Evolutionary conservation across 176 grass and related monocot genomes (phyloP).

Genomic region (Alopecurus myosuroides): DNA sequence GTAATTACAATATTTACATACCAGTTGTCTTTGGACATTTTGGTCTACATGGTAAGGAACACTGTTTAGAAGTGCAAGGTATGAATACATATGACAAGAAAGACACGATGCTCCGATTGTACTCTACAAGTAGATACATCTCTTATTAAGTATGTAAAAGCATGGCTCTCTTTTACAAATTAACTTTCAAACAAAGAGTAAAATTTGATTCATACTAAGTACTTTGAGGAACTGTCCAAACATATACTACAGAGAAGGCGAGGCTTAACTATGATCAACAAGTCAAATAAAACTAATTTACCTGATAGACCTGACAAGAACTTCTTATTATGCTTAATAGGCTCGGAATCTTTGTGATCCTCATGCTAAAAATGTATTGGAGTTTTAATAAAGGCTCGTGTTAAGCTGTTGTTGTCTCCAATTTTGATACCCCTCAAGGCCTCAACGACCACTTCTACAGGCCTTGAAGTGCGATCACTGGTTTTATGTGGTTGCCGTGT

Average conservation of each 20-base stretch:
- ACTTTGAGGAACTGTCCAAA: slow-evolving; percentile 91
- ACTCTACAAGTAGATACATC: no score
- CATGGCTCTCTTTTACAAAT: no score
- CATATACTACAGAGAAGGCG: slow-evolving; percentile 96
- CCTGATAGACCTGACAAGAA: no score
- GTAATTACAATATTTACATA: no score
- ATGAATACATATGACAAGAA: no score
- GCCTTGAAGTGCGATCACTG: slow-evolving; percentile 79
- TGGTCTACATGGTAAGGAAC: no score
- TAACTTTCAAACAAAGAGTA: no score
- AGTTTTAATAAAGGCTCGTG: slow-evolving; percentile 70
- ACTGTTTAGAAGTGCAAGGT: no score
- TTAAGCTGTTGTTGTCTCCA: slow-evolving; percentile 86
- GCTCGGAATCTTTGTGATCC: slow-evolving; percentile 84
- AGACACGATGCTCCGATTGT: no score
- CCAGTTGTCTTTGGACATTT: no score
- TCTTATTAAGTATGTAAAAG: no score
- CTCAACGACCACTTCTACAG: slow-evolving; percentile 60
- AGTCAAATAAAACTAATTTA: neutral
- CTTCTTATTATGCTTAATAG: slow-evolving; percentile 46
- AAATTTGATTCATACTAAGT: slow-evolving; percentile 71
- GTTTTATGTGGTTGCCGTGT: slow-evolving; percentile 88
- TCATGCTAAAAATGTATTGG: slow-evolving; percentile 61
- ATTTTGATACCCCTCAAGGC: slow-evolving; percentile 96
- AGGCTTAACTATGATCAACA: neutral